A percentile compares a stretch with the other conserved stretches of the same genome.
phyloP scores from a whole-genome alignment of 1,284 basidiomycete genomes.

The Trametes sp. region DNA sequence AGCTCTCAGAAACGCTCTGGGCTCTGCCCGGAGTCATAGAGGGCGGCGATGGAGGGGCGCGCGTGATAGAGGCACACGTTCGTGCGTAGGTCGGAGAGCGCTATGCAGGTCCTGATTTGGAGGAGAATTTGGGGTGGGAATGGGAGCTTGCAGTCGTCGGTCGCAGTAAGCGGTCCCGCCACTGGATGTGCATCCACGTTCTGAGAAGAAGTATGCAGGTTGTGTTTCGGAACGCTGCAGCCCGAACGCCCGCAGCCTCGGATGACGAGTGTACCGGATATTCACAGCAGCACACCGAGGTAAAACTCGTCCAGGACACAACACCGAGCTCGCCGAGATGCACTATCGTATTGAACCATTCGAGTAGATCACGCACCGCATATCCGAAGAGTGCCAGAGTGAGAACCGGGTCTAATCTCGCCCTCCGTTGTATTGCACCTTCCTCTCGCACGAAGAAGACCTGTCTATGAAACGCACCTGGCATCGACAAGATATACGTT shows the following conservation, averaged over 20 bases:
- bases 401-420: not conserved
- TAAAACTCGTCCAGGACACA: no score
- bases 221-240: no score
- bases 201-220: no score
- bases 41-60: not conserved
- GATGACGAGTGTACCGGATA: no score
- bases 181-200: not conserved
- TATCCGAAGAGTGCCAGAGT: not conserved
- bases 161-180: not conserved
- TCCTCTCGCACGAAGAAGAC: not conserved
- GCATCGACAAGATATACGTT: not conserved
- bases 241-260: no score
- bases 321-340: not conserved
- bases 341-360: not conserved
- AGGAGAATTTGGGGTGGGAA: not conserved
- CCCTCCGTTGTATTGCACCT: not conserved
- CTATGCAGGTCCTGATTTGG: not conserved
- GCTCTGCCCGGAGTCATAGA: not conserved
- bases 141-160: not conserved
- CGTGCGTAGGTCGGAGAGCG: slow-evolving; percentile 10
- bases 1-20: not conserved
- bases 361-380: not conserved
- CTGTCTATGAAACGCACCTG: not conserved
- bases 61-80: slow-evolving; percentile 9
- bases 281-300: no score